Base-by-base conservation (phyloP, 768 basidiomycete genomes). In the Kwoniella heveanensis region DNA sequence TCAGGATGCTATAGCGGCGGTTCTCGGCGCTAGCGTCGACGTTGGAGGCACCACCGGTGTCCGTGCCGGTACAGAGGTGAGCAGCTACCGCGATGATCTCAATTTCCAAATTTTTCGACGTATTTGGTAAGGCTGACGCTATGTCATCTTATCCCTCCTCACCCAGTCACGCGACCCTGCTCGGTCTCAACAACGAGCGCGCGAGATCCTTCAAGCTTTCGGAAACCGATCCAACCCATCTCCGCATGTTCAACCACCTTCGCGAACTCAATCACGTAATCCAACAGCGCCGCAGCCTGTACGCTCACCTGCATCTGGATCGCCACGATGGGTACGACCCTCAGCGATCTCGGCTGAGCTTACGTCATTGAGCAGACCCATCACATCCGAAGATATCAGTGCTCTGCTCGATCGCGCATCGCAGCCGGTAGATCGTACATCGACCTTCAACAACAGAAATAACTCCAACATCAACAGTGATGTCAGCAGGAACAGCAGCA, bases 351-450 rank as follows among this genome's bases (percentile, higher is more conserved):
- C 24, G 19, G 25, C 15, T 7, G 57, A 59, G 24, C 17, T 64
- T 2, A n/a, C 47, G 2, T 30, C 56, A 17, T 26, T 64, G 7
- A 29, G 30, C 12, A 21, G 63, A 13, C 55, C 55, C 13, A 58
- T 64, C n/a, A 64, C 63, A 9, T 52, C 36, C 6, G 57, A 58
- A 36, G 63, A 64, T 44, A 64, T 64, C n/a, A 27, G 29, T 37
- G 26, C 63, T 0, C 36, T 64, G 15, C 30, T 64, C 19, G 55
- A 64, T 26, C 50, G 63, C 22, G 63, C 63, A 48, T 58, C 63
- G 36, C 60, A 62, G 46, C 52, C 60, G 1, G 21, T 24, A 8
- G 22, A 13, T 8, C 32, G 22, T 21, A n/a, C 21, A 9, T n/a
- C 46, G 3, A 44, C 39, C 10, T 44, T 44, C 15, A 17, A 17